These are phyloP conservation scores for Trichomonas vaginalis DNA, from an alignment of 208 protist genomes.

Conservation along the genomic window DNA sequence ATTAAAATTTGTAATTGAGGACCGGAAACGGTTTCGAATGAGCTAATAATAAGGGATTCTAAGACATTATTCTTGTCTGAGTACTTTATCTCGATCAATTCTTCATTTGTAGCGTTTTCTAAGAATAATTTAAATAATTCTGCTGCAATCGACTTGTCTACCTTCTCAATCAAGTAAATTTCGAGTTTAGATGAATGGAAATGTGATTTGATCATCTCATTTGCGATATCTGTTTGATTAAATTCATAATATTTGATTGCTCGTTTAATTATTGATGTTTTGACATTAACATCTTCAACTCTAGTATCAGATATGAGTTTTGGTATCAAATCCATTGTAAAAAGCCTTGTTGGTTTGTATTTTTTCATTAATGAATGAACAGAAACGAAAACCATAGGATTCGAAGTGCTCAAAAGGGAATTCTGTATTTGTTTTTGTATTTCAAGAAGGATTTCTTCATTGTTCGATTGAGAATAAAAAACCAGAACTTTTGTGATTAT, in stretches of 20 bases:
- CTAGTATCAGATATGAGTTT: not conserved
- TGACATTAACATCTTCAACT: not conserved
- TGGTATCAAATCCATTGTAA: no score
- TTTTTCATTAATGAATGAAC: not conserved
- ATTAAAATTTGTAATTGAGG: not conserved
- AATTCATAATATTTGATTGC: not conserved
- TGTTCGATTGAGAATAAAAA: not conserved
- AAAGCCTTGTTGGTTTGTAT: not conserved
- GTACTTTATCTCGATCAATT: not conserved
- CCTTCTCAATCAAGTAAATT: not conserved
- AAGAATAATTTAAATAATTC: not conserved
- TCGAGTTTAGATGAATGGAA: not conserved
- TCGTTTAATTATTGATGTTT: not conserved
- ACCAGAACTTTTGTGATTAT: not conserved
- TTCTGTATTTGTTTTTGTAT: not conserved
- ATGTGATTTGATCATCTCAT: not conserved
- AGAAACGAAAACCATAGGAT: not conserved
- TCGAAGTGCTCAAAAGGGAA: not conserved
- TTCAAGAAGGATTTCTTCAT: not conserved
- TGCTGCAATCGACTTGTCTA: not conserved
- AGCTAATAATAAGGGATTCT: not conserved
- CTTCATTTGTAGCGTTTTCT: not conserved
- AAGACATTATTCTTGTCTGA: not conserved
- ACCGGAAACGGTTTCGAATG: not conserved
- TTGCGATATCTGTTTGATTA: not conserved